Evolutionary conservation across 1,139 yeast species (phyloP).

Genomic region (Ogataea hybrid): DNA sequence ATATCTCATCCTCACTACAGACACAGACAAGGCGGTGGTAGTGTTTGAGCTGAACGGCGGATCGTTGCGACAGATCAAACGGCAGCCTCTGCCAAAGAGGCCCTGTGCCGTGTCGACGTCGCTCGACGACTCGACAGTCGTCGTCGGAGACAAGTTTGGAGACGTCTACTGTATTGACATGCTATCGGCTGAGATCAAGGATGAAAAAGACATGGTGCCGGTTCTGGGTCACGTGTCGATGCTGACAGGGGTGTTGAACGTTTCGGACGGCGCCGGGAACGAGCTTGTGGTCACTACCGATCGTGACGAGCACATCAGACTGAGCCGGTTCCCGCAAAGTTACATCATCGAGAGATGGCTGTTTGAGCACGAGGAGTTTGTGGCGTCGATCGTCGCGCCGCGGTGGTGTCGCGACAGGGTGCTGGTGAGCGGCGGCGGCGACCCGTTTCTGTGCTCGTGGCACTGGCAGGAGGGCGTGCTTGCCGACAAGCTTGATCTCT

Average conservation of each 20-base stretch:
- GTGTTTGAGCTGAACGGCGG: conserved; percentile 44
- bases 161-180: conserved; percentile 73
- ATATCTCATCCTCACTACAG: conserved; percentile 68
- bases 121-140: conserved; percentile 45
- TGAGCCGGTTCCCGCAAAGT: conserved; percentile 79
- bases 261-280: conserved; percentile 38
- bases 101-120: conserved; percentile 79
- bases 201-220: conserved; percentile 54
- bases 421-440: conserved; percentile 90
- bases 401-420: conserved; percentile 41
- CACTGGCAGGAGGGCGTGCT: conserved; percentile 42
- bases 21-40: conserved; percentile 79
- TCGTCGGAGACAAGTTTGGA: conserved; percentile 96
- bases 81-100: conserved; percentile 84
- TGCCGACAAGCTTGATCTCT: conserved; percentile 48
- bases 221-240: conserved; percentile 95
- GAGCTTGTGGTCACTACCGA: conserved; percentile 77
- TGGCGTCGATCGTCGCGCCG: conserved; percentile 60
- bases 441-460: conserved; percentile 74
- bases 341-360: conserved; percentile 78
- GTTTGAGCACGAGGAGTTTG: conserved; percentile 84
- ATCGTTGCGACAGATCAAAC: conserved; percentile 42
- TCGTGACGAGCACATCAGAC: conserved; percentile 92
- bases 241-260: conserved; percentile 68
- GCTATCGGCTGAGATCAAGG: conserved; percentile 27